Percentiles rank a stretch among this genome's conserved stretches.
phyloP scores from a whole-genome alignment of 2,329 filamentous ascomycete genomes.

The Truncatella angustata region DNA sequence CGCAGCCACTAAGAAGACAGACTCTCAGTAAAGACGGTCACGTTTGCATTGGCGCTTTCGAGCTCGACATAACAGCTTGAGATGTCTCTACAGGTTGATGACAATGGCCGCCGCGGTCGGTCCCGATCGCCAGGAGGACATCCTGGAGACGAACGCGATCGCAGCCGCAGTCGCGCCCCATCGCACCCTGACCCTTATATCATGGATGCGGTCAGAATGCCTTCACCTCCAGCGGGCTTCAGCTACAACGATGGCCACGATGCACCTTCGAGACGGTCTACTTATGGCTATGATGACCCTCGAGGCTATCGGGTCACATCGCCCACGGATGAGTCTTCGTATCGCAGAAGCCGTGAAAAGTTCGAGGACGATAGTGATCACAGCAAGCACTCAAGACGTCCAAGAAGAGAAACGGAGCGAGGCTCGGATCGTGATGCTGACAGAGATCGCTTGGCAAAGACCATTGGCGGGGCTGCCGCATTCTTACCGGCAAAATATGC shows the following conservation, averaged over 20 bases:
- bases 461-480: conserved; percentile 26
- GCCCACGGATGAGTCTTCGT: conserved; percentile 25
- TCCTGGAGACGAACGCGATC: conserved; percentile 34
- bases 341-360: conserved; percentile 17
- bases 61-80: background rate
- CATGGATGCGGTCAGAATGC: conserved; percentile 41
- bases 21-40: background rate
- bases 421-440: conserved; percentile 11
- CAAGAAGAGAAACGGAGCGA: conserved; percentile 2
- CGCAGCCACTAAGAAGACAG: background rate
- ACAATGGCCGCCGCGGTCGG: conserved; percentile 41
- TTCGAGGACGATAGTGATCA: conserved; percentile 11
- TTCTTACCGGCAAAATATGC: conserved; percentile 30
- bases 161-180: conserved; percentile 28
- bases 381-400: conserved; percentile 14
- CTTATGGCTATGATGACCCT: conserved; percentile 31
- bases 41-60: background rate
- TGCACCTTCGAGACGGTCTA: conserved; percentile 31
- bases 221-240: conserved; percentile 37
- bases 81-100: conserved; percentile 54
- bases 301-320: conserved; percentile 30
- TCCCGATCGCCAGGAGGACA: conserved; percentile 45
- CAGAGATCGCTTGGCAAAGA: conserved; percentile 16
- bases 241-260: conserved; percentile 35
- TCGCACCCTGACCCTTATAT: conserved; percentile 28